Evolutionary conservation across 2,329 filamentous ascomycete genomes (phyloP), one percentile per base, ranked within the genome.

Genomic region (Penicillium sp.): DNA sequence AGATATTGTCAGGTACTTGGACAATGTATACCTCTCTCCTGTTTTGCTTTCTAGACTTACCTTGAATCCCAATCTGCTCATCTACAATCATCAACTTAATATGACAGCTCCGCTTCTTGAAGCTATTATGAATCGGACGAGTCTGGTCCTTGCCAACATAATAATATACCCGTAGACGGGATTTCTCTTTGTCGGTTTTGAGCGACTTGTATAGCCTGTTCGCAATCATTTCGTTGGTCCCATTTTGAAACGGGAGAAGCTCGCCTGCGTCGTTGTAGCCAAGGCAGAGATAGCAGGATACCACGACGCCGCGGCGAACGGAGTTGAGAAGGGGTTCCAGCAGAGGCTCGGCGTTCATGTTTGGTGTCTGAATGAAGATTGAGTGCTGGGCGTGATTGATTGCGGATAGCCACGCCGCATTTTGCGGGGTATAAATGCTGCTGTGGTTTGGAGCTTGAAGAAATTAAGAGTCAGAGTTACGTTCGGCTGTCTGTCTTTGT

Each of bases 231-330:
- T 91, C 88, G 66, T 91, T 91, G 16, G 85, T 89, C 1, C 88
- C 88, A 31, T 88, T 88, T 68, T 91, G 88, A 56, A 84, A 82
- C 0, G 89, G 89, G 0, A 93, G 82, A 32, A 92, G 80, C 68
- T 92, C 88, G 23, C 89, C 89, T 0, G 83, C 77, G 60, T 92
- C 89, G 59, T 92, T 92, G 73, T 93, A 93, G 1, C 89, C 88
- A 0, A 92, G 80, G 60, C 87, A 90, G 1, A 91, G 79, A 59
- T 89, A 91, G 67, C 85, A 86, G 0, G 82, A 85, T 0, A 91
- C 84, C 48, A 85, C 76, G 0, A 91, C 72, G 0, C 88, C 88
- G 1, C 88, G 78, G 56, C 84, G 79, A n/a, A 86, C 80, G 0
- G 89, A 88, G 3, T 79, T 80, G 0, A 82, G 66, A 4, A 92